Percentiles rank a stretch among this genome's conserved stretches.
Evolutionary conservation across 2,329 filamentous ascomycete species (phyloP).

Genomic region (Fonsecaea nubica): DNA sequence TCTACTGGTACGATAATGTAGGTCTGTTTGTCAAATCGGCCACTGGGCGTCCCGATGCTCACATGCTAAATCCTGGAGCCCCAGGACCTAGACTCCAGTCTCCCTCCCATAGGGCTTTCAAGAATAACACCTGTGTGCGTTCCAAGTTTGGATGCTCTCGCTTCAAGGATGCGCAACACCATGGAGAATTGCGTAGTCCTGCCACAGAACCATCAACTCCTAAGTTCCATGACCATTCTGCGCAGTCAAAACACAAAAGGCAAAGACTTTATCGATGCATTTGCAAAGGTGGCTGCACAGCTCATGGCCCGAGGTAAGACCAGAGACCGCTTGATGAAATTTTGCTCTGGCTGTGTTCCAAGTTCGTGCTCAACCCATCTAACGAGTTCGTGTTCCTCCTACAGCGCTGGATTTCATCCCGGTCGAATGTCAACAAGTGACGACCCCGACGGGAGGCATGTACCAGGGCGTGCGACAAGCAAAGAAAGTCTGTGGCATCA

Average conservation of each 20-base stretch:
- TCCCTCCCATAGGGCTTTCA: background rate
- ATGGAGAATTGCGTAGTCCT: constrained; percentile 41
- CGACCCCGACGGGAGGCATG: constrained; percentile 30
- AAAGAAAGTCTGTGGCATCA: constrained; percentile 44
- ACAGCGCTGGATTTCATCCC: constrained; percentile 39
- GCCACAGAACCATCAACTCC: constrained; percentile 71
- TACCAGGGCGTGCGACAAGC: constrained; percentile 32
- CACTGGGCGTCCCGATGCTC: background rate
- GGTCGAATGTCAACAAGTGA: constrained; percentile 21
- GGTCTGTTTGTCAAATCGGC: background rate
- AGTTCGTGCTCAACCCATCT: constrained; percentile 1
- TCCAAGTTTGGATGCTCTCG: background rate
- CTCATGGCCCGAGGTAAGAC: constrained; percentile 16
- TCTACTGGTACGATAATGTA: background rate
- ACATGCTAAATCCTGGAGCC: background rate
- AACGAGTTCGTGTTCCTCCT: constrained; percentile 3
- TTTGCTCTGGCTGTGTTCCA: constrained; percentile 3
- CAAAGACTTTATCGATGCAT: constrained; percentile 13
- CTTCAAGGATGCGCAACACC: constrained; percentile 5
- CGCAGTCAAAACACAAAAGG: constrained; percentile 18
- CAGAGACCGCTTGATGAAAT: too few relatives aligned
- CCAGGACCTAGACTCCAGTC: background rate
- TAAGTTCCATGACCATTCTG: constrained; percentile 69
- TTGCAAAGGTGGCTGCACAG: constrained; percentile 19
- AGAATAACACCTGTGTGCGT: background rate